A percentile compares a stretch with the other conserved stretches of the same genome.
phyloP scores from a whole-genome alignment of 495 filamentous ascomycete genomes.

The Penicillium desertorum region DNA sequence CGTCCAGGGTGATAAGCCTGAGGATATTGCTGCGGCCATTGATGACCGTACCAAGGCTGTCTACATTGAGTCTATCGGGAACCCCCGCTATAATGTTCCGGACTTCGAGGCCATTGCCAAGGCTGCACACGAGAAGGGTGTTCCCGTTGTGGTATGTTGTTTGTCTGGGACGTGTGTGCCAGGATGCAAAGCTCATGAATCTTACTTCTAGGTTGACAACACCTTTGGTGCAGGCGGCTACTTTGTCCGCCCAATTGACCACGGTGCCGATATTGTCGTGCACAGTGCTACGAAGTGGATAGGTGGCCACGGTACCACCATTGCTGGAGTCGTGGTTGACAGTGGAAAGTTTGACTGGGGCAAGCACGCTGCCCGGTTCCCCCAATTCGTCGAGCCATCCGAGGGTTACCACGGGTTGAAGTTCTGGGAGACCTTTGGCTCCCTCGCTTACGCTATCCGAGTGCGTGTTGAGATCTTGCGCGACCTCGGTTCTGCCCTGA shows the following conservation, averaged over 20 bases:
- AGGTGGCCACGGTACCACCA: conserved; percentile 94
- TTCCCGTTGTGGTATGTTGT: conserved; percentile 75
- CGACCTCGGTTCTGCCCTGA: conserved; percentile 80
- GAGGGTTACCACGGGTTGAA: conserved; percentile 95
- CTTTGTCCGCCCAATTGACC: conserved; percentile 83
- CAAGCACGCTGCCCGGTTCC: conserved; percentile 81
- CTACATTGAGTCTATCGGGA: conserved; percentile 93
- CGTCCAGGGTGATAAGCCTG: conserved; percentile 76
- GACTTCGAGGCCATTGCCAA: conserved; percentile 84
- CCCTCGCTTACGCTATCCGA: conserved; percentile 78
- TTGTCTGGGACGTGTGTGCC: neutral
- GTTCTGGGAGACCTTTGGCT: conserved; percentile 95
- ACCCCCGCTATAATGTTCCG: conserved; percentile 92
- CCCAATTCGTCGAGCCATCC: conserved; percentile 87
- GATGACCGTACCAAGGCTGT: conserved; percentile 97
- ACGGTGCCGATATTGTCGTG: conserved; percentile 92
- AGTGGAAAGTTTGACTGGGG: conserved; percentile 98
- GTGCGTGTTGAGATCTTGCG: conserved; percentile 84
- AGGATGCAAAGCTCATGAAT: neutral
- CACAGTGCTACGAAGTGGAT: conserved; percentile 99
- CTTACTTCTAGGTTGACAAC: conserved; percentile 72
- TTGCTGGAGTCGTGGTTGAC: conserved; percentile 87
- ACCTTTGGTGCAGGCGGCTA: conserved; percentile 97
- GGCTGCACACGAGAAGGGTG: conserved; percentile 74
- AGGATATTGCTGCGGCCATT: conserved; percentile 80